phyloP scores from a whole-genome alignment of 192 early-diverging fungal species.

The Gaertneriomyces semiglobifer region DNA sequence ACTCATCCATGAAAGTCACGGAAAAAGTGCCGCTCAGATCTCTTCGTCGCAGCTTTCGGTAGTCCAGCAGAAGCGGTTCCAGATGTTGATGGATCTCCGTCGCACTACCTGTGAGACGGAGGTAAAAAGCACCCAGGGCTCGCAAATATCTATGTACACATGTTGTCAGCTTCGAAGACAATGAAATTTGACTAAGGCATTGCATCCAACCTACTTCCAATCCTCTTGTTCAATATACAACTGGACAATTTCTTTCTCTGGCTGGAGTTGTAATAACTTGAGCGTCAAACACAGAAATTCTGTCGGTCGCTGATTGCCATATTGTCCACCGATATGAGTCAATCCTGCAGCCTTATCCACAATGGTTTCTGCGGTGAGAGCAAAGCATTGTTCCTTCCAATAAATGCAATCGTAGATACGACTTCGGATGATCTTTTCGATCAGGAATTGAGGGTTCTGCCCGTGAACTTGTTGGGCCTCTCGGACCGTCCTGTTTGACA shows the following conservation, averaged over 20 bases:
- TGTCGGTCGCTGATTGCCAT: slow-evolving; percentile 81
- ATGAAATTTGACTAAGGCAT: not conserved
- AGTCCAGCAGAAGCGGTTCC: slow-evolving; percentile 83
- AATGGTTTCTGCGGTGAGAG: slow-evolving; percentile 81
- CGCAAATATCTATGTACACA: slow-evolving; percentile 64
- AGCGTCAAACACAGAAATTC: slow-evolving; percentile 86
- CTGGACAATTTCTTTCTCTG: slow-evolving; percentile 79
- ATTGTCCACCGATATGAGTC: slow-evolving; percentile 74
- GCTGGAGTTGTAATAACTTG: slow-evolving; percentile 91
- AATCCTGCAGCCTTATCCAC: slow-evolving; percentile 84
- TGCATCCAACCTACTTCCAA: slow-evolving; percentile 57
- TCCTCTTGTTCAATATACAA: slow-evolving; percentile 79
- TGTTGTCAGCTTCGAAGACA: not conserved
- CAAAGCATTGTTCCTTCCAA: slow-evolving; percentile 98
- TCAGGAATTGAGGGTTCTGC: slow-evolving; percentile 86
- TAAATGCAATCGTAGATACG: slow-evolving; percentile 90
- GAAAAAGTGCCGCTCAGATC: slow-evolving; percentile 44
- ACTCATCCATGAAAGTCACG: slow-evolving; percentile 83
- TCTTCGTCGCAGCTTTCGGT: slow-evolving; percentile 73
- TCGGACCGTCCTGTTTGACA: slow-evolving; percentile 27
- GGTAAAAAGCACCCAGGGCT: slow-evolving; percentile 85
- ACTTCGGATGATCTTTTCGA: slow-evolving; percentile 89
- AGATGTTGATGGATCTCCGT: slow-evolving; percentile 79
- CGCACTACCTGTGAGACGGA: slow-evolving; percentile 74
- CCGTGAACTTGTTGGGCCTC: slow-evolving; percentile 78